Evolutionary conservation across 208 protist genomes (phyloP).

Genomic region (Angomonas ambiguus): DNA sequence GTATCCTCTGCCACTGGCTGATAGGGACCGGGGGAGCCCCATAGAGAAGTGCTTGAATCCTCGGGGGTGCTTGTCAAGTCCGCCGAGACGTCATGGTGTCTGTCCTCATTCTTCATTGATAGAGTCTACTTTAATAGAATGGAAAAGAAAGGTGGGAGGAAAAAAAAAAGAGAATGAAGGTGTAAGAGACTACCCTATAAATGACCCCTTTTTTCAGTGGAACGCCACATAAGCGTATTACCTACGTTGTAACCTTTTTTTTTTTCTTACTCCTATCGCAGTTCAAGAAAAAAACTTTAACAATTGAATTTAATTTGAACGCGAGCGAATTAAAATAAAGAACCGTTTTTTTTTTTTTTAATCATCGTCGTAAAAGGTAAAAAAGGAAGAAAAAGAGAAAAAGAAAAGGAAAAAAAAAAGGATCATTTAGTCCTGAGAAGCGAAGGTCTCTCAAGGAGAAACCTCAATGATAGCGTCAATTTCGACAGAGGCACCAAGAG

Average conservation of each 20-base stretch:
- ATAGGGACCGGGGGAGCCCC: constrained; percentile 43
- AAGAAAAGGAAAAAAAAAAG: constrained; percentile 10
- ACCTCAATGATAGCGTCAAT: constrained; percentile 66
- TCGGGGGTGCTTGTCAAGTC: not conserved
- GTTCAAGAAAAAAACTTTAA: not conserved
- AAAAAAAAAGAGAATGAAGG: too few relatives aligned
- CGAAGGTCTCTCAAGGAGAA: not conserved
- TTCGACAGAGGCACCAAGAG: constrained; percentile 63
- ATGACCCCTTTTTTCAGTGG: too few relatives aligned
- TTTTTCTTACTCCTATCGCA: not conserved
- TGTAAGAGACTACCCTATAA: too few relatives aligned
- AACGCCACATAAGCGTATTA: too few relatives aligned
- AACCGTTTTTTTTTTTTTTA: not conserved
- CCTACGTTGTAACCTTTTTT: too few relatives aligned
- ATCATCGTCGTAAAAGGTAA: too few relatives aligned
- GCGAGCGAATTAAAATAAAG: not conserved
- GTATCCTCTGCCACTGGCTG: constrained; percentile 27
- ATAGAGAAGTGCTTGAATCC: constrained; percentile 14
- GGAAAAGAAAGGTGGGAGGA: too few relatives aligned
- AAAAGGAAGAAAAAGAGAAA: too few relatives aligned
- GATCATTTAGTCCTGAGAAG: not conserved
- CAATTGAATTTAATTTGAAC: not conserved
- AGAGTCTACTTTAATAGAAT: too few relatives aligned
- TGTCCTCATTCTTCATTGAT: too few relatives aligned
- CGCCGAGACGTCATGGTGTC: not conserved